Evolutionary conservation across 495 filamentous ascomycete genomes (phyloP).

Genomic region (Entonaema liquescens): DNA sequence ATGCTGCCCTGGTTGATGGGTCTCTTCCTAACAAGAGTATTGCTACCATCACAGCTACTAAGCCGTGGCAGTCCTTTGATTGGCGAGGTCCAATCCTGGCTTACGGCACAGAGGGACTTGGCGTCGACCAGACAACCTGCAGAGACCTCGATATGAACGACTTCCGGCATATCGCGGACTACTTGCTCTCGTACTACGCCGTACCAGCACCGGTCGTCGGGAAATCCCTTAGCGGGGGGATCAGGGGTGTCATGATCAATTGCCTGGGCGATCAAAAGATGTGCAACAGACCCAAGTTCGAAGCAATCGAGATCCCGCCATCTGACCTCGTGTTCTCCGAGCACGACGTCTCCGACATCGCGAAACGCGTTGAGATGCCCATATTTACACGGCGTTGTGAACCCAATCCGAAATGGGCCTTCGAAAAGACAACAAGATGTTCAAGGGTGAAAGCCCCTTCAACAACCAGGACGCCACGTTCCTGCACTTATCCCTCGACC

Average conservation of each 20-base stretch:
- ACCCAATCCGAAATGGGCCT: constrained; percentile 16
- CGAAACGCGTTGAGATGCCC: constrained; percentile 26
- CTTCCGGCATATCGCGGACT: constrained; percentile 45
- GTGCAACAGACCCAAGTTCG: constrained; percentile 37
- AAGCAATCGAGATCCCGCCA: constrained; percentile 37
- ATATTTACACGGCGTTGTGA: constrained; percentile 11
- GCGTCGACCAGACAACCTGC: constrained; percentile 12
- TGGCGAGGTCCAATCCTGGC: constrained; percentile 43
- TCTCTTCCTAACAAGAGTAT: constrained; percentile 38
- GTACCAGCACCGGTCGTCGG: not conserved
- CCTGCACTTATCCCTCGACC: constrained; percentile 30
- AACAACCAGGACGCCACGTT: constrained; percentile 32
- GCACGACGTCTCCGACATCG: constrained; percentile 23
- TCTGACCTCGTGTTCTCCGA: constrained; percentile 24
- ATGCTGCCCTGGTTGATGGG: constrained; percentile 36
- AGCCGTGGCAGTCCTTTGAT: constrained; percentile 2
- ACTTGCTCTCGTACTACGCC: constrained; percentile 35
- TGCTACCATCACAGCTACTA: constrained; percentile 16
- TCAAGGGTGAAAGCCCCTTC: constrained; percentile 5
- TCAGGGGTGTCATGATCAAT: constrained; percentile 47
- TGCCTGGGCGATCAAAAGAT: constrained; percentile 45
- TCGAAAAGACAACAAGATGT: constrained; percentile 12
- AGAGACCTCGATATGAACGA: constrained; percentile 47
- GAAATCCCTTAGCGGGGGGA: not conserved
- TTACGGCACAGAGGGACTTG: constrained; percentile 23